Evolutionary conservation across 305 asterid species (phyloP).

Genomic region (Striga hermonthica): DNA sequence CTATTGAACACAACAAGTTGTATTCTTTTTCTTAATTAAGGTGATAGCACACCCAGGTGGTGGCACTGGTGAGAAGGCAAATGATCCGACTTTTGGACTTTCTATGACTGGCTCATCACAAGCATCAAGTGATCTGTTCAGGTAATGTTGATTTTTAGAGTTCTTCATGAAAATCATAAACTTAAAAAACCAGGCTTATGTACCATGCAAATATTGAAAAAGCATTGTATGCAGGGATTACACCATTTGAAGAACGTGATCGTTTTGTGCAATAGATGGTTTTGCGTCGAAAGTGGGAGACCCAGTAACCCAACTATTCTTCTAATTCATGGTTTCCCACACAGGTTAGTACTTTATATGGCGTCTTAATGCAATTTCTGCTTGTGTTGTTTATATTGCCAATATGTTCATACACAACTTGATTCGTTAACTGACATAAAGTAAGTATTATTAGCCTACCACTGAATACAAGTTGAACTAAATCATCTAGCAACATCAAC

Average conservation of each 20-base stretch:
- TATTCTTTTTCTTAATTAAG: conserved; percentile 29
- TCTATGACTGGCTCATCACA: conserved; percentile 79
- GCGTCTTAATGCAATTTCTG: neutral
- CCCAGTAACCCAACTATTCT: conserved; percentile 56
- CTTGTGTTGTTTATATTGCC: neutral
- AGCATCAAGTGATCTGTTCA: conserved; percentile 71
- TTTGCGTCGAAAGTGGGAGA: conserved; percentile 77
- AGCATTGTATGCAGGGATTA: conserved; percentile 73
- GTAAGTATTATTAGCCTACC: too few relatives aligned
- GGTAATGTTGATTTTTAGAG: conserved; percentile 39
- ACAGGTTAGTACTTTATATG: conserved; percentile 44
- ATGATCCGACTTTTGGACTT: conserved; percentile 84
- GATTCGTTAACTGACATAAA: too few relatives aligned
- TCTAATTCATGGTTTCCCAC: conserved; percentile 83
- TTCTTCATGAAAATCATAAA: neutral
- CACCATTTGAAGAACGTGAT: conserved; percentile 59
- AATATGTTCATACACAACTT: too few relatives aligned
- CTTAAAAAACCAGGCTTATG: conserved; percentile 1
- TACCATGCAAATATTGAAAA: conserved; percentile 47
- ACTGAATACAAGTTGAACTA: neutral
- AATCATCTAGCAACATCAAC: too few relatives aligned
- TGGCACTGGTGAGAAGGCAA: conserved; percentile 87
- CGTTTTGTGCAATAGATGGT: conserved; percentile 95
- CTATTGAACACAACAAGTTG: too few relatives aligned
- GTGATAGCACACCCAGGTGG: conserved; percentile 79